A percentile compares a stretch with the other conserved stretches of the same genome.
Evolutionary conservation across 768 basidiomycete species (phyloP).

Genomic region (Boletus huronensis): DNA sequence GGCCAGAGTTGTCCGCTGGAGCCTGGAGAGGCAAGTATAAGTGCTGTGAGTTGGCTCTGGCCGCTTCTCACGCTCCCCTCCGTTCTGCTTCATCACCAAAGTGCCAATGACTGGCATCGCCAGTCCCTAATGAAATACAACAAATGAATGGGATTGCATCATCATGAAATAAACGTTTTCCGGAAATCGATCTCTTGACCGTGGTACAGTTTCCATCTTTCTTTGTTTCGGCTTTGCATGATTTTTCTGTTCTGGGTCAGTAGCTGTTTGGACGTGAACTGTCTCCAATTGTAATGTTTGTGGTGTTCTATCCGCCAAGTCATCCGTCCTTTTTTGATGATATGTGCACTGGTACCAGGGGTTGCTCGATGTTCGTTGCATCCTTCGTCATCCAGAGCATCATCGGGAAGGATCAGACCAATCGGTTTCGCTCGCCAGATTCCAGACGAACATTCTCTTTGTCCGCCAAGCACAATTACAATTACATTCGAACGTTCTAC

Average conservation of each 20-base stretch:
- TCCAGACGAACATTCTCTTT: conserved; percentile 1
- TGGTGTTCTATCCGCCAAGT: not conserved
- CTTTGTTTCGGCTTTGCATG: not conserved
- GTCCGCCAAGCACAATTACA: not conserved
- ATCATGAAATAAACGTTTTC: conserved; percentile 4
- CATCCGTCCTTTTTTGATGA: conserved; percentile 1
- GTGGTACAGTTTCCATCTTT: conserved; percentile 13
- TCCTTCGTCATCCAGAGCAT: conserved; percentile 5
- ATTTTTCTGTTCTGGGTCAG: conserved; percentile 6
- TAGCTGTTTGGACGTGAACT: conserved; percentile 1
- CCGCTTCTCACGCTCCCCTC: conserved; percentile 21
- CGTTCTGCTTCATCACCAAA: conserved; percentile 11
- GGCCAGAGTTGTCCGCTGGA: not conserved
- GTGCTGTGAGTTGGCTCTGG: not conserved
- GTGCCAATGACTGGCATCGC: conserved; percentile 7
- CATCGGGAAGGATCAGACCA: not conserved
- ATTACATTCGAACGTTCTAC: conserved; percentile 8
- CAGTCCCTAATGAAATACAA: conserved; percentile 10
- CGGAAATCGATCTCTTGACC: not conserved
- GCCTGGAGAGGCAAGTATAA: conserved; percentile 12
- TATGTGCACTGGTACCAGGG: not conserved
- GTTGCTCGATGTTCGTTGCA: conserved; percentile 5
- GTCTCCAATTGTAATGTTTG: conserved; percentile 1
- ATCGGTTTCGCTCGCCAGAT: not conserved
- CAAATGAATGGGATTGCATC: conserved; percentile 10